phyloP scores from a whole-genome alignment of 2,329 filamentous ascomycete genomes.

The Claviceps cyperi region DNA sequence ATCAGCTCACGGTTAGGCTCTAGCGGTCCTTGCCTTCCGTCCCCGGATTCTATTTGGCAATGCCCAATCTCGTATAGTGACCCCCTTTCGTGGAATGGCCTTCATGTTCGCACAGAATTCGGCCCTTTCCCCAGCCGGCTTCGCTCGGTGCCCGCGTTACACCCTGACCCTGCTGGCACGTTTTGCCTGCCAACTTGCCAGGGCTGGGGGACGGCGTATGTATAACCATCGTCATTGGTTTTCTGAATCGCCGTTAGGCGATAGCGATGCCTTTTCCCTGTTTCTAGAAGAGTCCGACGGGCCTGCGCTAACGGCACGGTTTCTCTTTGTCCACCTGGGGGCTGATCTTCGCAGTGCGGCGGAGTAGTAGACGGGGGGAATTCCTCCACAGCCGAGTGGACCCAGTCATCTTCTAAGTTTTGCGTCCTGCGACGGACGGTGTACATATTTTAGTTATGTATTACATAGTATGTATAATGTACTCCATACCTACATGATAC shows the following conservation, averaged over 20 bases:
- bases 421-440: too few species aligned
- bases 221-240: background rate
- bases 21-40: too few species aligned
- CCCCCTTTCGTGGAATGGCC: too few species aligned
- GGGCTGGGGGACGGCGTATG: too few species aligned
- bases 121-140: background rate
- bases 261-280: background rate
- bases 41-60: too few species aligned
- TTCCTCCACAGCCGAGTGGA: background rate
- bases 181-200: background rate
- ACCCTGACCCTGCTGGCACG: background rate
- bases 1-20: too few species aligned
- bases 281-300: background rate
- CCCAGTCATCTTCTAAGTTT: background rate
- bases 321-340: background rate
- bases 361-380: background rate
- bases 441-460: too few species aligned
- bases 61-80: too few species aligned
- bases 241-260: background rate
- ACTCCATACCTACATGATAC: too few species aligned
- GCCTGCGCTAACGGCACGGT: background rate
- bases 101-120: background rate
- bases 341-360: background rate
- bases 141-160: slow-evolving; percentile 5
- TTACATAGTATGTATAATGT: too few species aligned